phyloP scores from a whole-genome alignment of 2,329 filamentous ascomycete genomes.

The Verticillium zaregamsianum region DNA sequence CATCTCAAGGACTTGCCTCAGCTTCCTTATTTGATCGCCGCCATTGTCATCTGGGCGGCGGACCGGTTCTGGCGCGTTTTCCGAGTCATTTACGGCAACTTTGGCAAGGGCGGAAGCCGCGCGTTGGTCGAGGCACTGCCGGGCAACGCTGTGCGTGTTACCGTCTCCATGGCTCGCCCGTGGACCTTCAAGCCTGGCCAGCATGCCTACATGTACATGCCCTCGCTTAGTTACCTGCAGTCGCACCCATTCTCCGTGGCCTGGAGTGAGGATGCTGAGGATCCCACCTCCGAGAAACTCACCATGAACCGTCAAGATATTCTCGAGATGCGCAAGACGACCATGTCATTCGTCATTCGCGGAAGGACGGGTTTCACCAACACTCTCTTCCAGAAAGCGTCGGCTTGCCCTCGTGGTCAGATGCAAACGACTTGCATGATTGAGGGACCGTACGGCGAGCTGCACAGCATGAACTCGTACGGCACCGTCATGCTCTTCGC shows the following conservation, averaged over 20 bases:
- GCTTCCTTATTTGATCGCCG: conserved; percentile 55
- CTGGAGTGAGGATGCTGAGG: conserved; percentile 66
- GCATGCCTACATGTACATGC: conserved; percentile 77
- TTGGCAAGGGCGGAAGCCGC: conserved; percentile 61
- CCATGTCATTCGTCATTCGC: conserved; percentile 68
- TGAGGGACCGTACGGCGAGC: conserved; percentile 74
- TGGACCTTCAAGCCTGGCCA: conserved; percentile 73
- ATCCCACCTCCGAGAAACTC: conserved; percentile 47
- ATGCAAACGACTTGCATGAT: conserved; percentile 63
- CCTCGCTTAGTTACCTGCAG: conserved; percentile 65
- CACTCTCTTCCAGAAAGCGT: conserved; percentile 63
- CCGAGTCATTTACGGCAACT: conserved; percentile 60
- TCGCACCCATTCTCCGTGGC: conserved; percentile 78
- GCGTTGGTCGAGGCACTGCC: conserved; percentile 72
- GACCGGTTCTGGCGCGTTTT: conserved; percentile 60
- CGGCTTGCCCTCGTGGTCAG: conserved; percentile 54
- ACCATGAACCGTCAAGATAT: conserved; percentile 58
- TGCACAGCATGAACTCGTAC: conserved; percentile 68
- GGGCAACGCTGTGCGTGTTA: conserved; percentile 70
- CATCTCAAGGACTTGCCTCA: conserved; percentile 50
- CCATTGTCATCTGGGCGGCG: conserved; percentile 61
- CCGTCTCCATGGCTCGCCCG: conserved; percentile 69
- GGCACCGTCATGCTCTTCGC: conserved; percentile 77
- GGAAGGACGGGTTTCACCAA: conserved; percentile 71
- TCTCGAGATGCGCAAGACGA: conserved; percentile 55